Evolutionary conservation across 2,329 filamentous ascomycete genomes (phyloP).

Genomic region (Monosporascus sp.): DNA sequence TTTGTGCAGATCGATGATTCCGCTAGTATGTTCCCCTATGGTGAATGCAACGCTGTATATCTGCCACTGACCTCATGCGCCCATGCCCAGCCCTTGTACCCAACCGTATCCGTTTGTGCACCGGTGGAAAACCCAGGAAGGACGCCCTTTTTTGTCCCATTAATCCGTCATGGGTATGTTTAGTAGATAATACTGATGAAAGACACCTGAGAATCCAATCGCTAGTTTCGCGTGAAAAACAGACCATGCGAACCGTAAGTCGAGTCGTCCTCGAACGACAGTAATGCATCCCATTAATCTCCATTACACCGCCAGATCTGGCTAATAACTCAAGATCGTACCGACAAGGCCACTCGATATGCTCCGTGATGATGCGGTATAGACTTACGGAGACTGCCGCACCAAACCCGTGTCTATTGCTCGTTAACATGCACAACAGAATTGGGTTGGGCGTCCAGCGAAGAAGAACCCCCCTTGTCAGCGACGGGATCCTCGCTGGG

Average conservation of each 20-base stretch:
- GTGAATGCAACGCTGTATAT: background rate
- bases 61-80: background rate
- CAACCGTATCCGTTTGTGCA: background rate
- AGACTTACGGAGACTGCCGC: background rate
- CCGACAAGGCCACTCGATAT: background rate
- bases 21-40: background rate
- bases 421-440: slow-evolving; percentile 9
- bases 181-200: slow-evolving; percentile 10
- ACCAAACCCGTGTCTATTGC: background rate
- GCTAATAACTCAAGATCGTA: background rate
- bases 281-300: background rate
- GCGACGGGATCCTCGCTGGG: slow-evolving; percentile 36
- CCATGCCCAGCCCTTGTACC: background rate
- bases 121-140: background rate
- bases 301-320: background rate
- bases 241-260: slow-evolving; percentile 13
- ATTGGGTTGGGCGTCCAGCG: slow-evolving; percentile 6
- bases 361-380: background rate
- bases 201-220: slow-evolving; percentile 11
- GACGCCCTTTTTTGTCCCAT: background rate
- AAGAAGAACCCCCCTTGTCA: slow-evolving; percentile 15
- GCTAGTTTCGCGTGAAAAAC: slow-evolving; percentile 3
- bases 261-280: slow-evolving; percentile 5
- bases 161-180: slow-evolving; percentile 2
- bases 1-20: background rate